Evolutionary conservation across 1,284 basidiomycete species (phyloP).

Genomic region (Cryptococcus depauperatus): DNA sequence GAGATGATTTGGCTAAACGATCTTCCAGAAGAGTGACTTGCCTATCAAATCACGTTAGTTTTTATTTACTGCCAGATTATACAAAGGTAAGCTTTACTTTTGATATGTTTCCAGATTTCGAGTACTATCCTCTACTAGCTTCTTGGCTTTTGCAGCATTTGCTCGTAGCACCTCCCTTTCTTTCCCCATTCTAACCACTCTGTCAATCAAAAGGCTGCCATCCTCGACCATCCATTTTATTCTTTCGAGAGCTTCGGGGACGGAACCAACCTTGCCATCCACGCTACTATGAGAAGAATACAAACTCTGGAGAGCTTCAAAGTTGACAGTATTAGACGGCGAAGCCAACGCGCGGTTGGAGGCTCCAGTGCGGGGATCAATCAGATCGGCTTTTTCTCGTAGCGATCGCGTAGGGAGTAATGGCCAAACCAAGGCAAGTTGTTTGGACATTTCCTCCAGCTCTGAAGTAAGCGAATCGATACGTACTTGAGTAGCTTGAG

Average conservation of each 20-base stretch:
- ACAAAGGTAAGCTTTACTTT: conserved; percentile 51
- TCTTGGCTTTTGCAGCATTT: conserved; percentile 81
- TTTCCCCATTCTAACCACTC: conserved; percentile 70
- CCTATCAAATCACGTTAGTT: conserved; percentile 57
- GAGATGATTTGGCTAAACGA: conserved; percentile 49
- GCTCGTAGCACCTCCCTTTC: conserved; percentile 80
- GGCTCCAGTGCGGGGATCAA: conserved; percentile 51
- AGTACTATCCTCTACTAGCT: conserved; percentile 72
- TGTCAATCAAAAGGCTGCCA: conserved; percentile 70
- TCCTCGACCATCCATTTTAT: conserved; percentile 71
- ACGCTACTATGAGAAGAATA: conserved; percentile 21
- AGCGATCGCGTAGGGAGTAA: conserved; percentile 69
- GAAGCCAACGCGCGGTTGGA: conserved; percentile 42
- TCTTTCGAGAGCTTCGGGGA: conserved; percentile 65
- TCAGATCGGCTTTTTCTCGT: conserved; percentile 57
- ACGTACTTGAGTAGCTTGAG: conserved; percentile 23
- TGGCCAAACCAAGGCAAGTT: conserved; percentile 67
- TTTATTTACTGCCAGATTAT: conserved; percentile 47
- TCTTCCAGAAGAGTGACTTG: conserved; percentile 73
- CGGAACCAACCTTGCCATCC: conserved; percentile 30
- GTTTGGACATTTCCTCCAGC: conserved; percentile 53
- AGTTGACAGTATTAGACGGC: conserved; percentile 45
- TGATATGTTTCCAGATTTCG: conserved; percentile 74
- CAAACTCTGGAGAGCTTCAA: conserved; percentile 40
- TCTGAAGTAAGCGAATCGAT: conserved; percentile 44